phyloP scores from a whole-genome alignment of 2,329 filamentous ascomycete genomes.

The Ascochyta pisi region DNA sequence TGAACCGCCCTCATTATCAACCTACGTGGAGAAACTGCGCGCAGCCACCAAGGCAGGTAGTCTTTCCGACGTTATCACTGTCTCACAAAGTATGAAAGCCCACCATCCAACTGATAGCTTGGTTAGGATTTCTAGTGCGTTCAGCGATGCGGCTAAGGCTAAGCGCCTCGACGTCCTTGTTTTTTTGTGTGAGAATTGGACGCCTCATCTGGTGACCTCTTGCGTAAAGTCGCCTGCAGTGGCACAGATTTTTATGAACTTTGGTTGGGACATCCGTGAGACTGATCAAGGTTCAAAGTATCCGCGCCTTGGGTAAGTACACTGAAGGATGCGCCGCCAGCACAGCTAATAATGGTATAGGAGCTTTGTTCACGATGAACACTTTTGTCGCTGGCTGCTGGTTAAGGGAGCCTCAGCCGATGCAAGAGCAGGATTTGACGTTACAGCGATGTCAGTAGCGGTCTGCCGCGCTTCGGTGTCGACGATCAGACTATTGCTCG shows the following conservation, averaged over 20 bases:
- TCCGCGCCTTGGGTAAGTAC: not conserved
- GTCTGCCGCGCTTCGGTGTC: not conserved
- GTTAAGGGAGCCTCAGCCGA: not conserved
- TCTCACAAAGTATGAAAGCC: not conserved
- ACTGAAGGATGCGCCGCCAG: not conserved
- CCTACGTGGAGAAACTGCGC: not conserved
- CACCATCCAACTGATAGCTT: not conserved
- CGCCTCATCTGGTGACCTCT: not conserved
- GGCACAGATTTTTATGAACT: not conserved
- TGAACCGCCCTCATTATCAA: not conserved
- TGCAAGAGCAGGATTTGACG: not conserved
- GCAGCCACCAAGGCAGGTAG: not conserved
- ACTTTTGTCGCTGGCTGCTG: not conserved
- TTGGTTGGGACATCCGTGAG: not conserved
- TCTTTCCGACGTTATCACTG: not conserved
- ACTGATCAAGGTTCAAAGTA: not conserved
- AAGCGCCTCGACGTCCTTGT: not conserved
- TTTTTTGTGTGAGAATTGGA: not conserved
- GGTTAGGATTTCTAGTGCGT: not conserved
- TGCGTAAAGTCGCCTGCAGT: not conserved
- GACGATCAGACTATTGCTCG: not conserved
- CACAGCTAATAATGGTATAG: not conserved
- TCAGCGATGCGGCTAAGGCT: not conserved
- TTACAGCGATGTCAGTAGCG: not conserved
- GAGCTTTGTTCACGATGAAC: not conserved